These are phyloP conservation scores for Talaromyces amestolkiae DNA, from an alignment of 2,329 filamentous ascomycete species.

Conservation along the genomic window DNA sequence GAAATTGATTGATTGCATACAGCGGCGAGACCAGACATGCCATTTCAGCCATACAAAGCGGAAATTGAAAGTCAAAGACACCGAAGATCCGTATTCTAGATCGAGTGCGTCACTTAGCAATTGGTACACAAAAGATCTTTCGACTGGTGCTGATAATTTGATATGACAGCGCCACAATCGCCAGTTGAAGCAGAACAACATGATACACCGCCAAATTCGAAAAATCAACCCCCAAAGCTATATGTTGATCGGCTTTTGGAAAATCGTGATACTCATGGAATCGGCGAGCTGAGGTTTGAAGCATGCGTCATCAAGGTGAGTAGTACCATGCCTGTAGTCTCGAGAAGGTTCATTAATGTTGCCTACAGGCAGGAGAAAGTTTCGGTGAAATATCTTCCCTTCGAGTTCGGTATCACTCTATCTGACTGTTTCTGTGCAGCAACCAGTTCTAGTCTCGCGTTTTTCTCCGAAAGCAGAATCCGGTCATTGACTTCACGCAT, in stretches of 20 bases:
- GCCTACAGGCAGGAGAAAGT: constrained; percentile 11
- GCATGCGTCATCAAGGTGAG: constrained; percentile 25
- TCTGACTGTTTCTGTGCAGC: constrained; percentile 32
- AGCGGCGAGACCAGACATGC: constrained; percentile 26
- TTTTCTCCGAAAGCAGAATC: constrained; percentile 37
- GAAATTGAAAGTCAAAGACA: constrained; percentile 18
- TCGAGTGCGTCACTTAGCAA: not conserved
- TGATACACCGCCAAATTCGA: not conserved
- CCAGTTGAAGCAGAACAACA: not conserved
- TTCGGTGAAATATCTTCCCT: not conserved
- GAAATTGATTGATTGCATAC: not conserved
- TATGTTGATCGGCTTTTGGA: constrained; percentile 25
- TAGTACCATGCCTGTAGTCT: not conserved
- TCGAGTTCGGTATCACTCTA: constrained; percentile 22
- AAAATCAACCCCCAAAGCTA: constrained; percentile 12
- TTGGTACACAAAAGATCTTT: not conserved
- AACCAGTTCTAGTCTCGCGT: constrained; percentile 34
- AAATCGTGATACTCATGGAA: constrained; percentile 19
- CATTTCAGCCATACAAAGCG: constrained; percentile 27
- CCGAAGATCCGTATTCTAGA: not conserved
- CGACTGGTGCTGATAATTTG: not conserved
- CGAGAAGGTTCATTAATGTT: not conserved
- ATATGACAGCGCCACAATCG: not conserved
- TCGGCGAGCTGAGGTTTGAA: constrained; percentile 21
- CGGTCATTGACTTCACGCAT: constrained; percentile 28